Conservation (phyloP, 2,329 filamentous ascomycete genomes). For the Xylariaceae sp. region DNA sequence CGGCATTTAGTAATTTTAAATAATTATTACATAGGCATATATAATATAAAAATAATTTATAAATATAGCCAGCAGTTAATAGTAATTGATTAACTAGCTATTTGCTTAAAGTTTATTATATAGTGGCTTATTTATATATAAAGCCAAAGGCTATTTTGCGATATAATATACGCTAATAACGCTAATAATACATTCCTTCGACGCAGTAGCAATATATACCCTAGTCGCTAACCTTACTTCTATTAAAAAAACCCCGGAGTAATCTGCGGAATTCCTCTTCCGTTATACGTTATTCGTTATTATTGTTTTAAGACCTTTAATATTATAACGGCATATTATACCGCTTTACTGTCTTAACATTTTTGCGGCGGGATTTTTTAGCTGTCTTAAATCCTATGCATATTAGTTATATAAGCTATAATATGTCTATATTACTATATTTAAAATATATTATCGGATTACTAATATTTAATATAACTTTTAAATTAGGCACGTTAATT, state of each 20-base stretch:
- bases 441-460: constrained; percentile 65
- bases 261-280: constrained; percentile 10
- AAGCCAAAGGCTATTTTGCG: neutral
- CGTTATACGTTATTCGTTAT: constrained; percentile 23
- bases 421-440: constrained; percentile 53
- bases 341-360: neutral
- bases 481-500: constrained; percentile 57
- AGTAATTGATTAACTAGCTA: constrained; percentile 25
- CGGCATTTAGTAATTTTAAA: constrained; percentile 24
- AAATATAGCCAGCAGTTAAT: constrained; percentile 26
- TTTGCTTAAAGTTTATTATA: constrained; percentile 5
- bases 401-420: constrained; percentile 35
- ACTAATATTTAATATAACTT: constrained; percentile 62
- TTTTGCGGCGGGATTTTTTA: neutral
- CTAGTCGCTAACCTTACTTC: constrained; percentile 8
- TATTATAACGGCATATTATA: constrained; percentile 1
- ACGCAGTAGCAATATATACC: constrained; percentile 17
- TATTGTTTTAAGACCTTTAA: constrained; percentile 5
- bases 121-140: constrained; percentile 9
- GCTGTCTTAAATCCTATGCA: neutral
- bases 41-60: constrained; percentile 12
- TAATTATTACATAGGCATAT: constrained; percentile 13
- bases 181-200: constrained; percentile 20
- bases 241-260: constrained; percentile 10
- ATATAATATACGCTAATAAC: constrained; percentile 21